Evolutionary conservation across 371 early-diverging fungal genomes (phyloP).

Genomic region (Mucor sp.): DNA sequence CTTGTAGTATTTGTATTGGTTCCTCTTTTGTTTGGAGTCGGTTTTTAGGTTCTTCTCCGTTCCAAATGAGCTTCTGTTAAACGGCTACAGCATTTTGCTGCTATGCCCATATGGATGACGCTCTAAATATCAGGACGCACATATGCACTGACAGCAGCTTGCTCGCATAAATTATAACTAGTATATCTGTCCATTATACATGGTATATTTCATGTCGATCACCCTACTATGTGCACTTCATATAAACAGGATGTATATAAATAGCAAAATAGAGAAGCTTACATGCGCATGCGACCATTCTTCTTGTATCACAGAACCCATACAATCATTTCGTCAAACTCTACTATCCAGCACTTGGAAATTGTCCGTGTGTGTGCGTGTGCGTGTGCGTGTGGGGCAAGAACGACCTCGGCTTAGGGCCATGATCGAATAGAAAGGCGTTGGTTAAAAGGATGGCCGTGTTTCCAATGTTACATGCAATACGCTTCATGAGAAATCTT

Average conservation of each 20-base stretch:
- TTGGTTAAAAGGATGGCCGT: neutral
- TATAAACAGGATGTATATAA: neutral
- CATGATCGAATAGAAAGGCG: neutral
- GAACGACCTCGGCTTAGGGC: neutral
- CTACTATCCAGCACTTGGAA: neutral
- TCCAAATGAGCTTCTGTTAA: neutral
- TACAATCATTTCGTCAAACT: neutral
- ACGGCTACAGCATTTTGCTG: neutral
- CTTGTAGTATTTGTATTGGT: slow-evolving; percentile 2
- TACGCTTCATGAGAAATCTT: neutral
- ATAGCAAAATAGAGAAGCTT: neutral
- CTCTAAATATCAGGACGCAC: no score
- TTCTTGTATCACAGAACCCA: neutral
- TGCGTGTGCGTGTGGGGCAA: no score
- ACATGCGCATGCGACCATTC: neutral
- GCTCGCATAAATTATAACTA: neutral
- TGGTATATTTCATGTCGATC: neutral
- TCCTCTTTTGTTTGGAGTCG: neutral
- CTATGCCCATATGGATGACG: neutral
- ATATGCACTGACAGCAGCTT: neutral
- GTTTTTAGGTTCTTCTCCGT: neutral
- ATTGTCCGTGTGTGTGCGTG: neutral
- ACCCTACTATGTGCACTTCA: neutral
- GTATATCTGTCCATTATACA: neutral
- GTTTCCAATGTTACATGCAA: neutral